Conservation (phyloP, 176 grass and related monocot species). For the Pharus latifolius region DNA sequence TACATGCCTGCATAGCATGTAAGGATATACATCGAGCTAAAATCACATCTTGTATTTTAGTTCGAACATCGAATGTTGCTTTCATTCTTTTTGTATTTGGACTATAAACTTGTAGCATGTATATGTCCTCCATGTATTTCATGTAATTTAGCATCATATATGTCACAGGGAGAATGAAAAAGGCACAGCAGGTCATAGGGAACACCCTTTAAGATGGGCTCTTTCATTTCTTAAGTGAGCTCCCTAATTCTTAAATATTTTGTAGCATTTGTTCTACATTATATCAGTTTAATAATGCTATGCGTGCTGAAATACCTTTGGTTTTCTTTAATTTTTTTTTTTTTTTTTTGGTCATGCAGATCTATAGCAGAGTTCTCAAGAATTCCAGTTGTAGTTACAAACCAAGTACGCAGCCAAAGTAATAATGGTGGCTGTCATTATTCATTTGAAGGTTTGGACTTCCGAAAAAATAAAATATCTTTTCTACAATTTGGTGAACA, state of each 20-base stretch:
- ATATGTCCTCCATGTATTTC: no score
- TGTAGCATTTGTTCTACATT: not conserved
- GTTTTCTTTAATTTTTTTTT: slow-evolving; percentile 7
- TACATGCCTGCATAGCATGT: no score
- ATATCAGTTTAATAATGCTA: not conserved
- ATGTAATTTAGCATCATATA: no score
- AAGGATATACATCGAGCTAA: no score
- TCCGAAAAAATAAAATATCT: not conserved
- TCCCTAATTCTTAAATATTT: slow-evolving; percentile 1
- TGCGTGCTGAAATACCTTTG: slow-evolving; percentile 10
- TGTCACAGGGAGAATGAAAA: slow-evolving; percentile 59
- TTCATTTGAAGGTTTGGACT: slow-evolving; percentile 72
- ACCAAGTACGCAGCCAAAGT: slow-evolving; percentile 89
- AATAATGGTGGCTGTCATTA: slow-evolving; percentile 62
- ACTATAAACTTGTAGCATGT: no score
- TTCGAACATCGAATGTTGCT: no score
- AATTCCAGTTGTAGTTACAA: slow-evolving; percentile 89
- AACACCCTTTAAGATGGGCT: slow-evolving; percentile 61
- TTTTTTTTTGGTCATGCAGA: slow-evolving; percentile 21
- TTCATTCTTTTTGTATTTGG: no score
- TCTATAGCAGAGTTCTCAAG: slow-evolving; percentile 81
- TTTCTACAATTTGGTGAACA: not conserved
- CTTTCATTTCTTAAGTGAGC: slow-evolving; percentile 98
- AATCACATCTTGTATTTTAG: no score
- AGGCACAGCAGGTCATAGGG: slow-evolving; percentile 25